phyloP scores from a whole-genome alignment of 228 moss, liverwort and hornwort genomes.

The Sphagnum fallax region DNA sequence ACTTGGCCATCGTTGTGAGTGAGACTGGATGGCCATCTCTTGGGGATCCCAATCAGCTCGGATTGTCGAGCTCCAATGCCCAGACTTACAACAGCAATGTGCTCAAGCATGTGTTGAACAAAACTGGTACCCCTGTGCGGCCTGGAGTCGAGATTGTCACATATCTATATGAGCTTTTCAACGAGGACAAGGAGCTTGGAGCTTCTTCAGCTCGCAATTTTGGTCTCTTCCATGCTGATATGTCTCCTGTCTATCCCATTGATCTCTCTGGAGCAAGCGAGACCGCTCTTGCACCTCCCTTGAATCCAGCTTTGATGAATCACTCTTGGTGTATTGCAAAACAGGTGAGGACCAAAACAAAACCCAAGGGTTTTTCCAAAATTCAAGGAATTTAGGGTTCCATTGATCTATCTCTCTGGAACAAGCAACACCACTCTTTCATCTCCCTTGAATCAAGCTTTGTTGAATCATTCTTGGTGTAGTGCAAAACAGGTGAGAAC shows the following conservation, averaged over 20 bases:
- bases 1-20: constrained; percentile 48
- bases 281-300: constrained; percentile 10
- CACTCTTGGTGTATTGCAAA: constrained; percentile 86
- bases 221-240: constrained; percentile 60
- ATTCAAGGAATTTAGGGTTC: neutral
- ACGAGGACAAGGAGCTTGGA: constrained; percentile 55
- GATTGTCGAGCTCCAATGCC: constrained; percentile 51
- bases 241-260: constrained; percentile 55
- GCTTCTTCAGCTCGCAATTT: constrained; percentile 59
- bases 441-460: constrained; percentile 3
- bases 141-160: constrained; percentile 43
- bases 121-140: constrained; percentile 50
- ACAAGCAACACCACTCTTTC: neutral
- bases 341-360: constrained; percentile 17
- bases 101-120: constrained; percentile 45
- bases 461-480: constrained; percentile 67
- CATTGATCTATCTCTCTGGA: neutral
- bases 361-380: neutral
- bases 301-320: constrained; percentile 16
- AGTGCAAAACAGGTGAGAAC: constrained; percentile 49
- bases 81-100: constrained; percentile 59
- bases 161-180: constrained; percentile 68
- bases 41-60: constrained; percentile 67
- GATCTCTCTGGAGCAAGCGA: constrained; percentile 51
- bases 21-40: constrained; percentile 79